Percentiles rank a stretch among this genome's conserved stretches.
Conservation (phyloP, 192 early-diverging fungal genomes). For the Coemansia reversa region DNA sequence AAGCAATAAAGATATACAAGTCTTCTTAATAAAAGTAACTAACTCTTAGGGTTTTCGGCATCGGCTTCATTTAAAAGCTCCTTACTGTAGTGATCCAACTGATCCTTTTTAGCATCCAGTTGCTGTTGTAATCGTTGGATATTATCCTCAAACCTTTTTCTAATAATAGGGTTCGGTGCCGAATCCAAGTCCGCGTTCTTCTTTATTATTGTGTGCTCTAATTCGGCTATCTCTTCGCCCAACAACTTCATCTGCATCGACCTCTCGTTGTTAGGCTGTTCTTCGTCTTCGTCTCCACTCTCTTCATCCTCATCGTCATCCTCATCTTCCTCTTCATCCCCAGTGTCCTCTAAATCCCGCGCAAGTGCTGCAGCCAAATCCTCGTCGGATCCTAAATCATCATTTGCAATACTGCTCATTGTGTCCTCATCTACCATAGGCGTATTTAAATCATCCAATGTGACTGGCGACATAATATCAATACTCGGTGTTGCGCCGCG, state of each 20-base stretch:
- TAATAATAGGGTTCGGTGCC: constrained; percentile 47
- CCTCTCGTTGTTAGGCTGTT: constrained; percentile 39
- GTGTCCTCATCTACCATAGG: constrained; percentile 43
- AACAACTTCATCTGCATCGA: constrained; percentile 41
- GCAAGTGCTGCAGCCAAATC: constrained; percentile 42
- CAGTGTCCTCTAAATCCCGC: constrained; percentile 35
- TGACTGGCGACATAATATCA: constrained; percentile 46
- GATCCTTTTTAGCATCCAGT: constrained; percentile 30
- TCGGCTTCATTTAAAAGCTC: constrained; percentile 5
- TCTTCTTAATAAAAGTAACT: too few relatives aligned
- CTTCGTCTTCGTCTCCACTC: constrained; percentile 25
- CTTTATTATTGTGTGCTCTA: constrained; percentile 36
- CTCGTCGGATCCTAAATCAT: constrained; percentile 48
- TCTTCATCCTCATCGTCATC: constrained; percentile 29
- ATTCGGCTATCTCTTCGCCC: constrained; percentile 43
- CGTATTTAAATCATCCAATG: constrained; percentile 38
- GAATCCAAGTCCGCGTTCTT: constrained; percentile 47
- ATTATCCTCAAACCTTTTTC: constrained; percentile 44
- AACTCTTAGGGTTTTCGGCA: too few relatives aligned
- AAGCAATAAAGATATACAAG: too few relatives aligned
- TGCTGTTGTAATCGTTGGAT: constrained; percentile 38
- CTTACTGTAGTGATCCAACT: constrained; percentile 24
- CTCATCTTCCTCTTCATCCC: constrained; percentile 31
- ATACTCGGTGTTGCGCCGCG: constrained; percentile 37
- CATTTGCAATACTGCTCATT: constrained; percentile 43